Evolutionary conservation across 352 stramenopile species (phyloP), one percentile per base, ranked within the genome.

Genomic region (Phytophthora fragariae): DNA sequence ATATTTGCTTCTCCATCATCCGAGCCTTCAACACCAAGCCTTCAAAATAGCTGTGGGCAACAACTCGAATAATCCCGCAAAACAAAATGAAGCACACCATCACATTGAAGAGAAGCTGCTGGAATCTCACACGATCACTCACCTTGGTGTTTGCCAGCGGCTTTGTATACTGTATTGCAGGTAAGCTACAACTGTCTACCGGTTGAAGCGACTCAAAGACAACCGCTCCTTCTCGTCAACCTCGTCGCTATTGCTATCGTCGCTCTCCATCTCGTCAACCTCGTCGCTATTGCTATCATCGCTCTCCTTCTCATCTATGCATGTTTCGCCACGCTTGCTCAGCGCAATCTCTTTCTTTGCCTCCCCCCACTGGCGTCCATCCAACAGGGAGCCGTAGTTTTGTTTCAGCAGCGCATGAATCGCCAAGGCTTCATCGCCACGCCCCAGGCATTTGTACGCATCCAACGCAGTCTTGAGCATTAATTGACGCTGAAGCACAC

Each of bases 401-500:
- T 82, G 64, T 2, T 66, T 54, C 37, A 94, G 68, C 47, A 94
- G 58, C 49, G 76, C 61, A 57, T 77, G 70, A 41, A 94, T 84
- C 19, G 88, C 85, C 46, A 86, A 86, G 10, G 88, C 88, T 63
- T 94, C 85, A 57, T 94, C 83, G 15, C 71, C 64, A 3, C 84
- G 88, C 11, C 79, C 68, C 35, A 94, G 72, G 27, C 75, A 66
- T 6, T 60, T 76, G 61, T 92, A 94, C 17, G 88, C 88, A 7
- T 72, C 70, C 49, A 84, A 63, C 5, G 83, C 88, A 2, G 75
- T 86, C 61, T 83, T 83, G 15, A 94, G 78, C 81, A 94, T 92
- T 17, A 88, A 80, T 21, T 69, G 79, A 21, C 85, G 84, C 17
- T 65, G 73, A 31, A 93, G 46, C 31, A 90, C 66, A 46, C 86